phyloP scores from a whole-genome alignment of 768 basidiomycete species.

The Naganishia onofrii region DNA sequence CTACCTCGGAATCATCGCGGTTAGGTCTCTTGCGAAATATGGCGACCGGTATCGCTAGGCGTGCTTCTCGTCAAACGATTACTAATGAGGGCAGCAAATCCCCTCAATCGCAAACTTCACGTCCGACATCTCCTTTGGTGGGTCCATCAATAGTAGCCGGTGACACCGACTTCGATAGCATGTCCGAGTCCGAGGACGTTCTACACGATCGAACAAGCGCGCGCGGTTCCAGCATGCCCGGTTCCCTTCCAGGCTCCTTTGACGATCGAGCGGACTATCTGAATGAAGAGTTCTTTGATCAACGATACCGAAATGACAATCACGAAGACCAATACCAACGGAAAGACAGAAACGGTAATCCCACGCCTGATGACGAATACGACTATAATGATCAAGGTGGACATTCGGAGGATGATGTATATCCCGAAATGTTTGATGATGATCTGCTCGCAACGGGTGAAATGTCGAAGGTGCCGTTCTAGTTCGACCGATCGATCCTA shows the following conservation, averaged over 20 bases:
- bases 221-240: slow-evolving; percentile 32
- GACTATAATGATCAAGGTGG: slow-evolving; percentile 56
- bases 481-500: background rate
- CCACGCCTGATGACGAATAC: background rate
- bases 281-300: slow-evolving; percentile 35
- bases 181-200: slow-evolving; percentile 36
- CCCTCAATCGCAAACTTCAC: slow-evolving; percentile 41
- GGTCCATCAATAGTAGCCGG: slow-evolving; percentile 73
- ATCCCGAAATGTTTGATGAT: slow-evolving; percentile 69
- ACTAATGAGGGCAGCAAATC: slow-evolving; percentile 33
- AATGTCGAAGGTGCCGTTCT: slow-evolving; percentile 61
- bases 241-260: slow-evolving; percentile 28
- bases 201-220: slow-evolving; percentile 21
- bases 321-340: slow-evolving; percentile 20
- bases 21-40: slow-evolving; percentile 32
- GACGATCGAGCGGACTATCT: slow-evolving; percentile 31
- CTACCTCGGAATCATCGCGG: slow-evolving; percentile 77
- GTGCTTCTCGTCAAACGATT: slow-evolving; percentile 45
- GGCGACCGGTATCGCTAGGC: slow-evolving; percentile 44
- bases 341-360: slow-evolving; percentile 18
- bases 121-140: slow-evolving; percentile 66
- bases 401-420: slow-evolving; percentile 58
- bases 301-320: slow-evolving; percentile 18
- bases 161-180: slow-evolving; percentile 65
- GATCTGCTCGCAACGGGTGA: slow-evolving; percentile 75